Conservation (phyloP, 306 rosid species). For the Canavalia ensiformis region DNA sequence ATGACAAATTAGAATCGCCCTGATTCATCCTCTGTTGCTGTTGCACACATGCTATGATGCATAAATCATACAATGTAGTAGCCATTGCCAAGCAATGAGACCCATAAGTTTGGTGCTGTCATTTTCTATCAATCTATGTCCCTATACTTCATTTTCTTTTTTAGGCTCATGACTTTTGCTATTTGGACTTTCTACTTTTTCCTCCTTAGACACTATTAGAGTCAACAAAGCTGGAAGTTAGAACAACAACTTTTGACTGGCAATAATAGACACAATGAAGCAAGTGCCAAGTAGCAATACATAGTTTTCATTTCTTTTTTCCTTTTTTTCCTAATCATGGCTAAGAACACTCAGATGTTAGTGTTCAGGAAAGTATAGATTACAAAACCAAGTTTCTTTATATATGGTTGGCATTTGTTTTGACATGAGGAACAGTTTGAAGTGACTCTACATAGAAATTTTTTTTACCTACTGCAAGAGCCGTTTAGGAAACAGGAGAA, state of each 20-base stretch:
- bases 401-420: no score
- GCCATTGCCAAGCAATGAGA: slow-evolving; percentile 32
- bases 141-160: slow-evolving; percentile 40
- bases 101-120: slow-evolving; percentile 49
- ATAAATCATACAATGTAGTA: slow-evolving; percentile 8
- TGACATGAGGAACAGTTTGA: no score
- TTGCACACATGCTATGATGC: slow-evolving; percentile 22
- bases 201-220: slow-evolving; percentile 39
- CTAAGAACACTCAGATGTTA: background rate
- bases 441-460: no score
- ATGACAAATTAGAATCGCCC: slow-evolving; percentile 10
- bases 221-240: slow-evolving; percentile 49
- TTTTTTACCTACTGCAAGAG: no score
- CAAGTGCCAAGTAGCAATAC: background rate
- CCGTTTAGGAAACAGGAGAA: no score
- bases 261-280: slow-evolving; percentile 28
- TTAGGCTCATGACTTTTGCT: slow-evolving; percentile 37
- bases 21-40: slow-evolving; percentile 12
- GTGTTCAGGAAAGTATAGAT: no score
- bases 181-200: slow-evolving; percentile 43
- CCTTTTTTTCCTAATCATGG: background rate
- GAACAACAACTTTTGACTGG: slow-evolving; percentile 51
- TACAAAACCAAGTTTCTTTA: background rate
- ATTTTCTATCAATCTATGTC: slow-evolving; percentile 41
- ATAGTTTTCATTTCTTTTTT: background rate